phyloP scores from a whole-genome alignment of 495 filamentous ascomycete genomes.

The Clavariopsis aquatica region DNA sequence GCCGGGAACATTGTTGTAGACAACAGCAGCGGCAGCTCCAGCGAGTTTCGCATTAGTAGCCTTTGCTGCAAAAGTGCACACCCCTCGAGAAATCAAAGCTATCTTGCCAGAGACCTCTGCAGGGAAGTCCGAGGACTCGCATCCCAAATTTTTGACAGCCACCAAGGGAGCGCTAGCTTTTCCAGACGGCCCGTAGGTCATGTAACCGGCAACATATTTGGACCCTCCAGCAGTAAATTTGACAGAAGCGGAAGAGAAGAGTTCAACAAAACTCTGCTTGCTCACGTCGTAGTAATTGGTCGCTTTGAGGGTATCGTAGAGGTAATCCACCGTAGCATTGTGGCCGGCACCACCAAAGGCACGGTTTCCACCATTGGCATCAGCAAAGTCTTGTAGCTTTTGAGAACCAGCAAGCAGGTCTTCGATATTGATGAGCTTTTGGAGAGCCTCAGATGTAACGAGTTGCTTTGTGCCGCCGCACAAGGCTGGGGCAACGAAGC shows the following conservation, averaged over 20 bases:
- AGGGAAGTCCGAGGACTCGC: conserved; percentile 58
- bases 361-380: conserved; percentile 54
- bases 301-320: conserved; percentile 55
- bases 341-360: conserved; percentile 65
- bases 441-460: conserved; percentile 37
- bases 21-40: conserved; percentile 58
- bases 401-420: conserved; percentile 48
- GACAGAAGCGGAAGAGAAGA: conserved; percentile 40
- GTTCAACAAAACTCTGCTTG: conserved; percentile 59
- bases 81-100: conserved; percentile 64
- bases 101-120: conserved; percentile 56
- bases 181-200: conserved; percentile 54
- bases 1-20: conserved; percentile 68
- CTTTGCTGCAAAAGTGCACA: conserved; percentile 63
- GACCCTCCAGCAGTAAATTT: conserved; percentile 29
- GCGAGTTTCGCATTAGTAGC: conserved; percentile 59
- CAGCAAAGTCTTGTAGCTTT: conserved; percentile 52
- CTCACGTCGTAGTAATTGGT: conserved; percentile 62
- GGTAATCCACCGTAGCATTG: conserved; percentile 63
- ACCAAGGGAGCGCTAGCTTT: conserved; percentile 51
- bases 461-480: conserved; percentile 11
- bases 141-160: conserved; percentile 58
- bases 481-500: conserved; percentile 1
- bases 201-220: conserved; percentile 17
- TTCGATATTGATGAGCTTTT: conserved; percentile 45